A percentile compares a stretch with the other conserved stretches of the same genome.
Evolutionary conservation across 2,329 filamentous ascomycete genomes (phyloP).

Genomic region (Boeremia lycopersici): DNA sequence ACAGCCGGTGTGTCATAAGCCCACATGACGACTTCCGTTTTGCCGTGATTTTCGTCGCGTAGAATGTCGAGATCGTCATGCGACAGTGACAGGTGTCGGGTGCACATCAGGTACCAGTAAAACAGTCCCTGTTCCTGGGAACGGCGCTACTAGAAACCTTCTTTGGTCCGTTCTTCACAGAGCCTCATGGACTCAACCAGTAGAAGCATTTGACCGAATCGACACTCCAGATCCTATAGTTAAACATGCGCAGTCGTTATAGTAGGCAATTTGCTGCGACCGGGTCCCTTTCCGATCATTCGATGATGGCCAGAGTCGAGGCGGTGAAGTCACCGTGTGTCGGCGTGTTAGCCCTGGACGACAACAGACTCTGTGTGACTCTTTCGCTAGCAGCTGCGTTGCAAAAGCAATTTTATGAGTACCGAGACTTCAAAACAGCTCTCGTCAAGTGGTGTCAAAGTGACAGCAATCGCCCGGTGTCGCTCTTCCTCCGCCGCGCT

Average conservation of each 20-base stretch:
- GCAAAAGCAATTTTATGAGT: neutral
- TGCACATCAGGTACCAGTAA: slow-evolving; percentile 1
- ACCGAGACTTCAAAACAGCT: neutral
- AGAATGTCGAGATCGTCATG: neutral
- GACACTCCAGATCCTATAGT: slow-evolving; percentile 18
- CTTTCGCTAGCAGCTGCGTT: slow-evolving; percentile 9
- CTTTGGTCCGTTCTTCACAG: slow-evolving; percentile 24
- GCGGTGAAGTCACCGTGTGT: slow-evolving; percentile 18
- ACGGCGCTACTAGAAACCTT: slow-evolving; percentile 19
- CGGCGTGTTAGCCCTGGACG: slow-evolving; percentile 5
- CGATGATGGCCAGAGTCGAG: slow-evolving; percentile 12
- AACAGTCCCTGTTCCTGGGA: slow-evolving; percentile 16
- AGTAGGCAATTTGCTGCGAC: slow-evolving; percentile 1
- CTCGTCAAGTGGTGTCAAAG: neutral
- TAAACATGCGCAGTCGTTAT: slow-evolving; percentile 16
- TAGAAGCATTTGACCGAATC: slow-evolving; percentile 14
- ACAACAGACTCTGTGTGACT: slow-evolving; percentile 6
- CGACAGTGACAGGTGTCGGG: neutral
- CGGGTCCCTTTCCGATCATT: slow-evolving; percentile 20
- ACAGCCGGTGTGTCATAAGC: slow-evolving; percentile 6
- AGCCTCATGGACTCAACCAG: slow-evolving; percentile 23
- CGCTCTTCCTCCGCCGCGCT: slow-evolving; percentile 15
- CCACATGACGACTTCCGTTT: slow-evolving; percentile 1
- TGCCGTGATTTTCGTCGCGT: slow-evolving; percentile 1
- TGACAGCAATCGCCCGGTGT: neutral